Percentiles rank a stretch among this genome's conserved stretches.
phyloP scores from a whole-genome alignment of 176 grass and related monocot genomes.

The Ensete ventricosum region DNA sequence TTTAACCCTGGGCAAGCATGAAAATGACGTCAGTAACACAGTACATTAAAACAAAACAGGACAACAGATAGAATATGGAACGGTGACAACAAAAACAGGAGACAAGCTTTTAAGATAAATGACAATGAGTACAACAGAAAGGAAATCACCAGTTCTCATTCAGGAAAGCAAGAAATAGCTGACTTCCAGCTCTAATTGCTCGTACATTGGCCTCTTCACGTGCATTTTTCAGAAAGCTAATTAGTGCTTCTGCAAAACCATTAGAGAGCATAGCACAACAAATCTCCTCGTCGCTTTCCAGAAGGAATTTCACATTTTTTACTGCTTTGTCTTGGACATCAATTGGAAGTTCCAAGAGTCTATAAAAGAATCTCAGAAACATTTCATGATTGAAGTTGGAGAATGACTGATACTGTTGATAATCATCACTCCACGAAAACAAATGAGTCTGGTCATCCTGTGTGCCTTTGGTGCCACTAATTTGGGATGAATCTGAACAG shows the following conservation, averaged over 20 bases:
- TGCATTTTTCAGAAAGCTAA: slow-evolving; percentile 51
- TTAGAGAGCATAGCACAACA: slow-evolving; percentile 46
- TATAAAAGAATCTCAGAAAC: slow-evolving; percentile 61
- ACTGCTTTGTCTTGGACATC: slow-evolving; percentile 55
- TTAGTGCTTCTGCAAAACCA: slow-evolving; percentile 85
- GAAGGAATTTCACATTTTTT: slow-evolving; percentile 55
- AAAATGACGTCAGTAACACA: neutral
- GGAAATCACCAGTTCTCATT: slow-evolving; percentile 51
- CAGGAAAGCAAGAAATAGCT: slow-evolving; percentile 62
- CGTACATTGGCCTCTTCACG: slow-evolving; percentile 27
- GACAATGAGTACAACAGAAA: neutral
- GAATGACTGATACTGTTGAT: slow-evolving; percentile 58
- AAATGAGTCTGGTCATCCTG: slow-evolving; percentile 39
- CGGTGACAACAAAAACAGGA: neutral
- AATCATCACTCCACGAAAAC: slow-evolving; percentile 68
- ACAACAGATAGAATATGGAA: neutral
- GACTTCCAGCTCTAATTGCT: slow-evolving; percentile 43
- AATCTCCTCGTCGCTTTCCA: slow-evolving; percentile 52
- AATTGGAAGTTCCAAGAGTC: slow-evolving; percentile 52
- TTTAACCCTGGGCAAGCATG: slow-evolving; percentile 31
- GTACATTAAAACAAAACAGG: neutral
- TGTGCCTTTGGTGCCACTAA: slow-evolving; percentile 35
- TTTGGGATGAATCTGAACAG: slow-evolving; percentile 43
- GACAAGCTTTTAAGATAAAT: neutral
- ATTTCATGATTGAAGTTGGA: slow-evolving; percentile 62